phyloP scores from a whole-genome alignment of 2,329 filamentous ascomycete species.

The Clarireedia hainanense region DNA sequence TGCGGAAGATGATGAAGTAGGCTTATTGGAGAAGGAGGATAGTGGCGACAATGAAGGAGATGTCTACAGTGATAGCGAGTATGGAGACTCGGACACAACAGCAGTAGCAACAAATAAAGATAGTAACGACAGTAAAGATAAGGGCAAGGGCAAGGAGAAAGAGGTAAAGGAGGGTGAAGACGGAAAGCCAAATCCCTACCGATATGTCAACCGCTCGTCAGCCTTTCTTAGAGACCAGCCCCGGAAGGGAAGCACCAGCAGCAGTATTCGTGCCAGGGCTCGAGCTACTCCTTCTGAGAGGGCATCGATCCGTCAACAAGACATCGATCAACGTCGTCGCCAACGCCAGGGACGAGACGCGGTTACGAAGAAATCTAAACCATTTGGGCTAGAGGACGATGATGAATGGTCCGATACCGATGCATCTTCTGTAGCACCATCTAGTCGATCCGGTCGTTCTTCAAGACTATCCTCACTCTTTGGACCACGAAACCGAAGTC shows the following conservation, averaged over 20 bases:
- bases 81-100: no score
- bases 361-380: not conserved
- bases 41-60: not conserved
- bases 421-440: not conserved
- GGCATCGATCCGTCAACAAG: not conserved
- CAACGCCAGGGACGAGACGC: not conserved
- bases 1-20: not conserved
- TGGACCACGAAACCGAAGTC: not conserved
- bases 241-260: not conserved
- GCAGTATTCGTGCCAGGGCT: not conserved
- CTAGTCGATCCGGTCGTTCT: not conserved
- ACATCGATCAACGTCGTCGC: not conserved
- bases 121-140: no score
- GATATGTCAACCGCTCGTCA: not conserved
- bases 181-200: not conserved
- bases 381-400: not conserved
- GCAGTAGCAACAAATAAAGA: no score
- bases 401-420: constrained; percentile 5
- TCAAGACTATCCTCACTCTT: constrained; percentile 3
- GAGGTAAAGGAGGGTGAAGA: not conserved
- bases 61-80: no score
- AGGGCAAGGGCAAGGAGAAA: not conserved
- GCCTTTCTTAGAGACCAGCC: not conserved
- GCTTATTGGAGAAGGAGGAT: not conserved
- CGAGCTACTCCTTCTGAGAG: not conserved